Conservation (phyloP, 139 green algal species). For the Micractinium conductrix region DNA sequence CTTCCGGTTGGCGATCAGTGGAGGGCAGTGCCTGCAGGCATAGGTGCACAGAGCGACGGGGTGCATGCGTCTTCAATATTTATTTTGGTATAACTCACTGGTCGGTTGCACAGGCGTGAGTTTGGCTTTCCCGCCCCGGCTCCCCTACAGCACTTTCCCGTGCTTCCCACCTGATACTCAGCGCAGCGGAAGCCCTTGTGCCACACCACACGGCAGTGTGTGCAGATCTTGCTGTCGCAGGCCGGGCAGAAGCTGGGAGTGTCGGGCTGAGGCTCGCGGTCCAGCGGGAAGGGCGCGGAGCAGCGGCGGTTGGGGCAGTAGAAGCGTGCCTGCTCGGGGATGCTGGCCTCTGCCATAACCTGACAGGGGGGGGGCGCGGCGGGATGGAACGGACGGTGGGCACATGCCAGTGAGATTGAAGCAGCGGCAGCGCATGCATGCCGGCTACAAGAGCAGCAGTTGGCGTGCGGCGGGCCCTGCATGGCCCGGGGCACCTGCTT, state of each 20-base stretch:
- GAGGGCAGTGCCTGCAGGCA: constrained; percentile 48
- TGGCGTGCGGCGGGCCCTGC: neutral
- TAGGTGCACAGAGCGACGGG: neutral
- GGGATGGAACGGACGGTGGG: neutral
- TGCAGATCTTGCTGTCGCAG: constrained; percentile 36
- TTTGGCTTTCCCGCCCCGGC: neutral
- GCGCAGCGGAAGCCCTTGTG: constrained; percentile 56
- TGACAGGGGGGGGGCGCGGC: neutral
- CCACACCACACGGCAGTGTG: constrained; percentile 31
- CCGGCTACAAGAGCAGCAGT: neutral
- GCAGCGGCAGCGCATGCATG: neutral
- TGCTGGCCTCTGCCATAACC: constrained; percentile 36
- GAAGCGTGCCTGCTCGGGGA: constrained; percentile 13
- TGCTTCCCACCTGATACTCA: constrained; percentile 39
- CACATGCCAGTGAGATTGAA: neutral
- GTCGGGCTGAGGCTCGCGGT: constrained; percentile 37
- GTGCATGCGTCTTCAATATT: too few species aligned
- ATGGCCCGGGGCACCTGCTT: neutral
- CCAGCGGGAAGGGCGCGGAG: constrained; percentile 30
- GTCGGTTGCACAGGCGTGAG: neutral
- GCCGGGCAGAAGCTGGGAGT: constrained; percentile 47
- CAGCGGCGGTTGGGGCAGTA: constrained; percentile 47
- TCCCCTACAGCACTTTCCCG: too few species aligned
- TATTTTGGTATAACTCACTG: too few species aligned
- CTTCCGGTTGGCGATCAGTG: constrained; percentile 49